Evolutionary conservation across 371 early-diverging fungal species (phyloP), one percentile per base, ranked within the genome.

Genomic region (Coemansia sp.): DNA sequence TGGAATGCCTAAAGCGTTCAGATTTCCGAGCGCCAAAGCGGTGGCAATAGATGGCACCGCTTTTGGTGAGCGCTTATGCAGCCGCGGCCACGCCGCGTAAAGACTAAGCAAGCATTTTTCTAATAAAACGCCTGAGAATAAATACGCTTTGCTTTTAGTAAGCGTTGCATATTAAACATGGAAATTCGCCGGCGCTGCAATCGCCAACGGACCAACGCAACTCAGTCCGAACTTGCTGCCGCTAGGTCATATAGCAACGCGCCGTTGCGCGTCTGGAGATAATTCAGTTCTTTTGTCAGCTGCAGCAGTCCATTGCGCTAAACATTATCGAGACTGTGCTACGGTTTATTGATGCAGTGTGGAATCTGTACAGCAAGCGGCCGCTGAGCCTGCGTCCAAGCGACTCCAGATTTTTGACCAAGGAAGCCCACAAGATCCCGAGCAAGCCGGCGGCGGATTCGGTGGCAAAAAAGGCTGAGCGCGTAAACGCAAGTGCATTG

Each of bases 261-360:
- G 81, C 88, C 57, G 70, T 92, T 41, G 80, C 87, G 1, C 84
- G 89, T 65, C 82, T 83, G 32, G 88, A 93, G 67, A 98, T 98
- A 97, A 83, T 91, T 34, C 98, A 98, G 73, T 97, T 96, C 78
- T 83, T 92, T 31, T 85, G 88, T 66, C 95, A 96, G 70, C 78
- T 96, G 57, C 95, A 96, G 78, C 93, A 93, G 68, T 94, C 90
- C 60, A 76, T 81, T 36, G 68, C 70, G 47, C 72, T 81, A 52
- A 78, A 92, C 83, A 93, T 93, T 9, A 82, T 97, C 26, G 97
- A 96, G 77, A 68, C 67, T 5, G 63, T 79, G 4, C 40, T 71
- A 45, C 70, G 67, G 65, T 82, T 80, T 38, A 60, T 77, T 9
- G 20, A 53, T 8, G 68, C 47, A 0, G 69, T 81, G 63, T 81